These are phyloP conservation scores for Gentiana macrophylla DNA, from an alignment of 257 asterid species.

Conservation along the genomic window DNA sequence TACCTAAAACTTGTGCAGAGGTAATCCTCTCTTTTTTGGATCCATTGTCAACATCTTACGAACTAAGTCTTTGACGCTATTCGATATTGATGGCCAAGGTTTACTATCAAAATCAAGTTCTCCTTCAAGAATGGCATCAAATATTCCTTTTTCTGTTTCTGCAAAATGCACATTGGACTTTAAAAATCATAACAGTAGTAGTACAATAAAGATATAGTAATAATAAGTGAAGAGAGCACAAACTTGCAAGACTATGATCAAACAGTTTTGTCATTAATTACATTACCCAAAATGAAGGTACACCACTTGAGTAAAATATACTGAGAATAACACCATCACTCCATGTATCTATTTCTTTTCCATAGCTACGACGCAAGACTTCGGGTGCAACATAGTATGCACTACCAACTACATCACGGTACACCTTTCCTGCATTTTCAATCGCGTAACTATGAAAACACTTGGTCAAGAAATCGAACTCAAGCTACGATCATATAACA, in stretches of 20 bases:
- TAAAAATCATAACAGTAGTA: neutral
- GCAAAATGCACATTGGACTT: conserved; percentile 4
- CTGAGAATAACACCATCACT: conserved; percentile 88
- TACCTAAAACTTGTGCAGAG: conserved; percentile 85
- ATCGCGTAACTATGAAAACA: no score
- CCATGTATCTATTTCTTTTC: conserved; percentile 83
- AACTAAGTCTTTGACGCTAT: conserved; percentile 77
- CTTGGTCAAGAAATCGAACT: no score
- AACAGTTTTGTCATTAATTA: conserved; percentile 2
- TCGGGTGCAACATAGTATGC: conserved; percentile 93
- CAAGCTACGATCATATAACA: no score
- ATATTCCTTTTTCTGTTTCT: conserved; percentile 95
- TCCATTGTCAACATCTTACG: conserved; percentile 77
- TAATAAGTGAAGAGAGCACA: neutral
- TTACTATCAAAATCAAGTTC: conserved; percentile 72
- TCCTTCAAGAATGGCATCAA: conserved; percentile 78
- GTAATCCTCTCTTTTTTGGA: conserved; percentile 67
- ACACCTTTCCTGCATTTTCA: conserved; percentile 41
- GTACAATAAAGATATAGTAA: no score
- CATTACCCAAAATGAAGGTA: conserved; percentile 98
- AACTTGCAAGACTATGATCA: no score
- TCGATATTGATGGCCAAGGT: conserved; percentile 88
- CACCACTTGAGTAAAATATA: conserved; percentile 84
- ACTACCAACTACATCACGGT: conserved; percentile 79
- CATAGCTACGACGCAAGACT: conserved; percentile 66